Evolutionary conservation across 2,329 filamentous ascomycete genomes (phyloP), one percentile per base, ranked within the genome.

Genomic region (Fonsecaea pedrosoi): DNA sequence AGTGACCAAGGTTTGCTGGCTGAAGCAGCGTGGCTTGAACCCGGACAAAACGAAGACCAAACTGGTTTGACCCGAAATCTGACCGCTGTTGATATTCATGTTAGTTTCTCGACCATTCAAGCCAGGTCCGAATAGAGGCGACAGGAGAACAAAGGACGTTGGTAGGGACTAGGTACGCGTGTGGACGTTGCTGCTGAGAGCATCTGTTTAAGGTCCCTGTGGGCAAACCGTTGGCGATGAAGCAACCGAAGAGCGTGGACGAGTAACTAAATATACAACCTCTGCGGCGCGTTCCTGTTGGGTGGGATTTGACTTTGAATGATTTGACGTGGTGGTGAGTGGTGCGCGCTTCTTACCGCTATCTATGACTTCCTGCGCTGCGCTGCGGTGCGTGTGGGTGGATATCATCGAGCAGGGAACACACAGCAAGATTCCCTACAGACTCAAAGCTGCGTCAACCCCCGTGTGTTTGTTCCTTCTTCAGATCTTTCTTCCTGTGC

Each of bases 291-390:
- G 40, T 50, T 45, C 57, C 42, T 60, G 57, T 30, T 60, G 34
- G 55, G 25, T 21, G 55, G 40, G 21, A 38, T 18, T 58, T 58
- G 37, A 30, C 21, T 38, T 32, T 58, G 38, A 3, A 21, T 42
- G 38, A 34, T 13, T 45, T 30, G 57, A 60, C 13, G 30, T 34
- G 18, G 5, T 18, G 7, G 18, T 50, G 40, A 25, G 25, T 25
- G 25, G 25, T 25, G 25, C 57, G 42, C 57, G 57, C 30, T n/a
- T 60, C 40, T 60, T 60, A 50, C 57, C 57, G 57, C 57, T 60
- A 42, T 21, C 45, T 18, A 50, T 50, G 18, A 25, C 45, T 50
- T 25, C 40, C 40, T 42, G 15, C 15, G 40, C 7, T 48, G 35
- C 30, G 38, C 18, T 59, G 38, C 37, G 18, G 12, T 37, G 25